Evolutionary conservation across 768 basidiomycete species (phyloP).

Genomic region (Hirschioporus abietinus): DNA sequence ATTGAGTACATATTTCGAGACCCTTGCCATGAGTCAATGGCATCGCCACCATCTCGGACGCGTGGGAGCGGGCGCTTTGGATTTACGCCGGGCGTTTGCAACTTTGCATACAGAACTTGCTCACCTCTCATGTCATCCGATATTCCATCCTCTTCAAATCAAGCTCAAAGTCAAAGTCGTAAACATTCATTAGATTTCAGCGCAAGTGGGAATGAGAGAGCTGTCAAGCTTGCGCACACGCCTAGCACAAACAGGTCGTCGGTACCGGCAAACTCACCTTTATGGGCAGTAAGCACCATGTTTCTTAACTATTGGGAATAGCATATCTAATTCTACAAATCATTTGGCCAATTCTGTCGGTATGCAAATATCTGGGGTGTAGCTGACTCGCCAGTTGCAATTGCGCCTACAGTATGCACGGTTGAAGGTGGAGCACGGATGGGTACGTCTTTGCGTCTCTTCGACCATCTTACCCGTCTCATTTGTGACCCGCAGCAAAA

Average conservation of each 20-base stretch:
- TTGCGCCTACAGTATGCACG: conserved; percentile 72
- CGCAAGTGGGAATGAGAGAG: not conserved
- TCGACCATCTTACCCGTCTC: not conserved
- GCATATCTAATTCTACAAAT: conserved; percentile 31
- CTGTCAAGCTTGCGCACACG: not conserved
- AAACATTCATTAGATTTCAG: not conserved
- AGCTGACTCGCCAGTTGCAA: conserved; percentile 71
- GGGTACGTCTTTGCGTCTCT: conserved; percentile 42
- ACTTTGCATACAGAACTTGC: not conserved
- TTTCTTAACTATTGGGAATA: not conserved
- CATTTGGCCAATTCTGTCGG: not conserved
- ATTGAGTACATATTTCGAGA: not conserved
- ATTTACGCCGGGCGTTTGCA: not conserved
- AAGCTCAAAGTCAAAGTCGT: not conserved
- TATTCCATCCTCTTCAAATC: not conserved
- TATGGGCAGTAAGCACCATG: not conserved
- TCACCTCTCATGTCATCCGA: not conserved
- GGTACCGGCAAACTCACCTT: not conserved
- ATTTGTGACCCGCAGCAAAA: conserved; percentile 46
- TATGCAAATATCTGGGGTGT: conserved; percentile 2
- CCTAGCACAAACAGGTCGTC: not conserved
- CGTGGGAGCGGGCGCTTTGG: not conserved
- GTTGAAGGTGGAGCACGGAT: conserved; percentile 77
- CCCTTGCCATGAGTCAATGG: not conserved
- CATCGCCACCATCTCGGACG: too few species aligned